These are phyloP conservation scores for Amaranthus hypochondriacus DNA, from an alignment of 148 eudicot species.

Conservation along the genomic window DNA sequence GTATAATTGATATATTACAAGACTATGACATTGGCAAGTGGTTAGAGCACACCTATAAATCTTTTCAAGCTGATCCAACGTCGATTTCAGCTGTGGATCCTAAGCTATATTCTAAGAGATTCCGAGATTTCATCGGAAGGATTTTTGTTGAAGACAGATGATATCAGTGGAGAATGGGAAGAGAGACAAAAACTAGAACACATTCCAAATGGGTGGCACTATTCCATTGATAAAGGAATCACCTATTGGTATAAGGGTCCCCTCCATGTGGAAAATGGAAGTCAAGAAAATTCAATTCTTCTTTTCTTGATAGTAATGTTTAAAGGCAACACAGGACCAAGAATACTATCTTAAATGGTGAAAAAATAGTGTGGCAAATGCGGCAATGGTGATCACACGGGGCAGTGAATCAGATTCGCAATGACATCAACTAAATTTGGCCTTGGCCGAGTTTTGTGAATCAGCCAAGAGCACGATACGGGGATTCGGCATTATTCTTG, in stretches of 20 bases:
- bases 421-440: background rate
- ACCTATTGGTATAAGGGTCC: conserved; percentile 14
- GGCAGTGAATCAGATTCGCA: background rate
- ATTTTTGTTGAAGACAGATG: conserved; percentile 82
- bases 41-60: conserved; percentile 90
- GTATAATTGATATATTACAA: conserved; percentile 86
- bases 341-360: conserved; percentile 11
- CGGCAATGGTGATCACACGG: conserved; percentile 2
- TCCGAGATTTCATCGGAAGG: conserved; percentile 74
- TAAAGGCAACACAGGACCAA: conserved; percentile 2
- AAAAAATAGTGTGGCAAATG: background rate
- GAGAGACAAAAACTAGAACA: background rate
- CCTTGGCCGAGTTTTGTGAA: conserved; percentile 26
- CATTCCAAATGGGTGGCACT: background rate
- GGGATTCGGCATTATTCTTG: background rate
- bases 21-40: conserved; percentile 90
- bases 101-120: conserved; percentile 83
- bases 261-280: conserved; percentile 11
- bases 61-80: conserved; percentile 81
- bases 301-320: conserved; percentile 13
- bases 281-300: conserved; percentile 1
- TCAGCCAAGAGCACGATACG: conserved; percentile 5
- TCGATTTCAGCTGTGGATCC: conserved; percentile 97
- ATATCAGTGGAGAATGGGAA: conserved; percentile 16
- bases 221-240: conserved; percentile 24